Base-by-base conservation (phyloP, 2,329 filamentous ascomycete genomes). In the Elsinoe batatas region DNA sequence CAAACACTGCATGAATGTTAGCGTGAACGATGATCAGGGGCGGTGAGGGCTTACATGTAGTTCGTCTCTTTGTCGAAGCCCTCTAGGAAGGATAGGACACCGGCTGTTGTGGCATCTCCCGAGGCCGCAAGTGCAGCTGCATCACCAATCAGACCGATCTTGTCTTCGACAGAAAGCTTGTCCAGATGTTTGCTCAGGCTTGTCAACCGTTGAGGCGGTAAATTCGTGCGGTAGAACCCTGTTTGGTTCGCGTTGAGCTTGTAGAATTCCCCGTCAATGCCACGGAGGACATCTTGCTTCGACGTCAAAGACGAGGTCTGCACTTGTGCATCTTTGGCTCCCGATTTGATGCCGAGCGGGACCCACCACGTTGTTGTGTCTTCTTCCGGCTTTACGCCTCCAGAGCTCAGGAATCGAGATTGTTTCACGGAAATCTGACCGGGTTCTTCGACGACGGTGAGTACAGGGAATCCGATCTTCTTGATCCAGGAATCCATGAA, bases 401-500 rank as follows among this genome's bases (percentile, higher is more conserved):
- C 93, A 3, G 88, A 90, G 17, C 88, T 88, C 18, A 98, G 77
- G 79, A 96, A 98, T 57, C 93, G 85, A 53, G 82, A 85, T 71
- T 98, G 93, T 67, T 84, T 85, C 58, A 97, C 74, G 42, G 81
- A 82, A 64, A 97, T 86, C 68, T 91, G 85, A 13, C 87, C 86
- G 57, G 84, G 81, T 68, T 91, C 83, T 71, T 97, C 93, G 18
- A 85, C 79, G 13, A 97, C 81, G 1, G 87, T 94, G 17, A 98
- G 73, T 12, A 97, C 84, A 0, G 93, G 93, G 71, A 95, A 95
- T 1, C 93, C 93, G 62, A 97, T 94, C 74, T 91, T 93, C 64
- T 85, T 83, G 66, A 97, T 95, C 93, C 93, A 98, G 15, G 87
- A 84, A 61, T 88, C 80, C 91, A 98, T 98, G 66, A 97, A 85